A percentile compares a stretch with the other conserved stretches of the same genome.
phyloP scores from a whole-genome alignment of 768 basidiomycete genomes.

The Hypsizygus marmoreus region DNA sequence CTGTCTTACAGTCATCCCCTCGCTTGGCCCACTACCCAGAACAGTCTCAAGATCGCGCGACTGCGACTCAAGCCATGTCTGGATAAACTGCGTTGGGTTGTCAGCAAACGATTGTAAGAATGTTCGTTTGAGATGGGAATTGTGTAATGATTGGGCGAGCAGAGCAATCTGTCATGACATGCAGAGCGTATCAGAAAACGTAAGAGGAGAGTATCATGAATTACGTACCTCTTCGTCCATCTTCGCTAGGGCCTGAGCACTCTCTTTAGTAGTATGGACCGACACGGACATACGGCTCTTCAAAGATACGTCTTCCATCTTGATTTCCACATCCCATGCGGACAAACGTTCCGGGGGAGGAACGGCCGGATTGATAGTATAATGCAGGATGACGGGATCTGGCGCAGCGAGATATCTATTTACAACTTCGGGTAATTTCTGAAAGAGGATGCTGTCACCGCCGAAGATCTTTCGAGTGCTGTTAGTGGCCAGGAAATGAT shows the following conservation, averaged over 20 bases:
- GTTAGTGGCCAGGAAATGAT: neutral
- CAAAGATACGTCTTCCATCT: conserved; percentile 75
- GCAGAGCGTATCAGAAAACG: neutral
- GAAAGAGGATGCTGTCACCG: conserved; percentile 70
- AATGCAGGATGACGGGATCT: conserved; percentile 81
- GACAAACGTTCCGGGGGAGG: conserved; percentile 69
- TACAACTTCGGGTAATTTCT: conserved; percentile 80
- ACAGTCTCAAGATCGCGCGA: conserved; percentile 88
- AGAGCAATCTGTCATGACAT: conserved; percentile 64
- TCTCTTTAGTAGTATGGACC: conserved; percentile 69
- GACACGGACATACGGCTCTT: conserved; percentile 80
- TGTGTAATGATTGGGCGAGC: conserved; percentile 81
- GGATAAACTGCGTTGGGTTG: conserved; percentile 79
- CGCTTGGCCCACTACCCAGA: conserved; percentile 83
- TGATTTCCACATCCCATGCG: conserved; percentile 88
- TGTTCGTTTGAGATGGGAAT: conserved; percentile 82
- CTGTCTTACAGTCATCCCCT: conserved; percentile 77
- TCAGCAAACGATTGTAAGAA: conserved; percentile 83
- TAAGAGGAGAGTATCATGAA: neutral
- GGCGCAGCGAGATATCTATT: conserved; percentile 78
- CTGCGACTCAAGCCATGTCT: conserved; percentile 91
- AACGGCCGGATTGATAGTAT: conserved; percentile 63
- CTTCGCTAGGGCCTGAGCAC: conserved; percentile 62
- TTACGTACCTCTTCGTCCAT: conserved; percentile 85
- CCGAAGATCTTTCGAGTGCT: conserved; percentile 61